These are phyloP conservation scores for Penicillium verrucosum DNA, from an alignment of 2,329 filamentous ascomycete genomes.

Conservation along the genomic window DNA sequence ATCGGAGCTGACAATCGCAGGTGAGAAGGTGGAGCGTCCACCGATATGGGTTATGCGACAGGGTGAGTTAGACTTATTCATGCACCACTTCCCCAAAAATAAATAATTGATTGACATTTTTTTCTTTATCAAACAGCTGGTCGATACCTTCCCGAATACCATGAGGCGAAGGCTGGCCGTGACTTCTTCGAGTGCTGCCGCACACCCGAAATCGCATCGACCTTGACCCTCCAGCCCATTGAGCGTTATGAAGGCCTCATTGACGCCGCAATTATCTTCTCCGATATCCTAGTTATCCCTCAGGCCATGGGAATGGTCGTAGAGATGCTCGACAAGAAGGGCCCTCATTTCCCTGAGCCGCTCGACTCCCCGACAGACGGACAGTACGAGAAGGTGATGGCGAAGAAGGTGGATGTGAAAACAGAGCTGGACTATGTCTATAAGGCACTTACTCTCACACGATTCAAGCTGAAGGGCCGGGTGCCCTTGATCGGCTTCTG, in stretches of 20 bases:
- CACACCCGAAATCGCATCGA: slow-evolving; percentile 85
- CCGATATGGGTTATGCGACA: slow-evolving; percentile 99
- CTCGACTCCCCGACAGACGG: slow-evolving; percentile 73
- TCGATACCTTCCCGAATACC: slow-evolving; percentile 95
- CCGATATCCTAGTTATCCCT: slow-evolving; percentile 94
- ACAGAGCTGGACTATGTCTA: slow-evolving; percentile 90
- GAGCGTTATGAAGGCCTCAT: slow-evolving; percentile 87
- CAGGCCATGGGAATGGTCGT: slow-evolving; percentile 99
- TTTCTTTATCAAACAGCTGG: slow-evolving; percentile 60
- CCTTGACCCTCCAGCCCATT: slow-evolving; percentile 88
- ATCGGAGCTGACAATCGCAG: slow-evolving; percentile 47
- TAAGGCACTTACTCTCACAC: slow-evolving; percentile 86
- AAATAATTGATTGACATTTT: slow-evolving; percentile 6
- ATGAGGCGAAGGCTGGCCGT: slow-evolving; percentile 81
- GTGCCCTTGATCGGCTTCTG: slow-evolving; percentile 96
- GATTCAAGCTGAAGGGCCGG: slow-evolving; percentile 79
- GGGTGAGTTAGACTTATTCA: slow-evolving; percentile 55
- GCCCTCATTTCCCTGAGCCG: slow-evolving; percentile 87
- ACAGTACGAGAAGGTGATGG: slow-evolving; percentile 76
- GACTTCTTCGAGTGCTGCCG: slow-evolving; percentile 99
- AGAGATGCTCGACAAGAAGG: slow-evolving; percentile 97
- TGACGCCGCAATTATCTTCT: slow-evolving; percentile 98
- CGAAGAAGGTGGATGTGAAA: slow-evolving; percentile 76
- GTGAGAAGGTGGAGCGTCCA: slow-evolving; percentile 84
- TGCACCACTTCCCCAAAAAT: not conserved